Evolutionary conservation across 1,284 basidiomycete genomes (phyloP), one percentile per base, ranked within the genome.

Genomic region (Termitomyces sp.): DNA sequence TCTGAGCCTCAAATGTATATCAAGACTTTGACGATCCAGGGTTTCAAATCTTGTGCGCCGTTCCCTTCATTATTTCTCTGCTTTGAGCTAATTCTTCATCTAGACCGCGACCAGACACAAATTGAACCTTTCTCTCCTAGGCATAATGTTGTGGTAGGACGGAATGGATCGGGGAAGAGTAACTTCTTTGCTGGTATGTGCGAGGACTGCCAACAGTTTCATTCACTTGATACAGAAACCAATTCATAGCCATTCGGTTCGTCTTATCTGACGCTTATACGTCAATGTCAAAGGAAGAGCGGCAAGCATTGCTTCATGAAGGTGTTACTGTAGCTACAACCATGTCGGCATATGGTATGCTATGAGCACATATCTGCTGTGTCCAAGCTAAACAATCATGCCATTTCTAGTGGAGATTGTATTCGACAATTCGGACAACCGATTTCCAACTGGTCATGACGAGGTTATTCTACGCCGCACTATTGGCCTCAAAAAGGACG

Each of bases 401-500:
- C 57, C n/a, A 40, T 61, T 49, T 57, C 28, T 57, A 81, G 89
- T 91, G 49, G 86, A 90, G 69, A 93, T 94, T 53, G 78, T 93
- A 1, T 94, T 94, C 64, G 91, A 93, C 72, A 95, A 91, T 67
- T 79, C 83, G 8, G 93, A 96, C 68, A 89, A 88, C 53, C 87
- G 94, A 9, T 98, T 98, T 66, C 91, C 91, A 0, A 94, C 92
- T 7, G 87, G 88, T 19, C 83, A 88, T 49, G 85, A 91, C 1
- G 91, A 93, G 57, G 82, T 95, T 35, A 84, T 91, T 34, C 77
- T 97, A 3, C 82, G 94, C 5, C 81, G 94, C 39, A 99, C 97
- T 1, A 98, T 99, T 55, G 97, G 97, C 57, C 71, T 94, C 46
- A 98, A 99, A 77, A 99, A 99, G 75, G 97, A 99, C 66, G 97